Percentiles rank a stretch among this genome's conserved stretches.
These are phyloP conservation scores for Hypoxylon cercidicola DNA, from an alignment of 495 filamentous ascomycete species.

Conservation along the genomic window DNA sequence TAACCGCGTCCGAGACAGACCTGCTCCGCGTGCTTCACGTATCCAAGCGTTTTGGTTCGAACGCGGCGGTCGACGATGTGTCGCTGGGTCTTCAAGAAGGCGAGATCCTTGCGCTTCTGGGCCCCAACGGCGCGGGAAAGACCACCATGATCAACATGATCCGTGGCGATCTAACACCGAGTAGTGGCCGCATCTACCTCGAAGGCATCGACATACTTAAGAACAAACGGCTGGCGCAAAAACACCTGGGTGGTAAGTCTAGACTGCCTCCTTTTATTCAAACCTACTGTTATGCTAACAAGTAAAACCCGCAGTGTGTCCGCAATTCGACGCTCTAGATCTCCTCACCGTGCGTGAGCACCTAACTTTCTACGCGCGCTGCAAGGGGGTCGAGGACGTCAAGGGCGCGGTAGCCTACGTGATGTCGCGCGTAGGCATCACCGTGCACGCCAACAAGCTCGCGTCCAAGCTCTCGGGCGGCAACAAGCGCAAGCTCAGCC, in stretches of 20 bases:
- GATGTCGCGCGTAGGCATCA: constrained; percentile 61
- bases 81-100: constrained; percentile 73
- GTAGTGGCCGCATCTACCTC: constrained; percentile 69
- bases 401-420: constrained; percentile 63
- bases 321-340: constrained; percentile 69
- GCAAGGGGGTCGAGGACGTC: constrained; percentile 66
- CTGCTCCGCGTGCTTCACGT: constrained; percentile 73
- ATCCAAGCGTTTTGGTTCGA: constrained; percentile 70
- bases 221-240: constrained; percentile 36
- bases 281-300: constrained; percentile 37
- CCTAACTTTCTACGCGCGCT: constrained; percentile 70
- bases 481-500: constrained; percentile 72
- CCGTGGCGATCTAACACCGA: constrained; percentile 73
- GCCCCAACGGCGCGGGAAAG: constrained; percentile 81
- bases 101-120: constrained; percentile 77
- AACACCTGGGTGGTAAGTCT: constrained; percentile 41
- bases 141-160: constrained; percentile 78
- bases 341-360: constrained; percentile 70
- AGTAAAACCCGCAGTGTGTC: constrained; percentile 67
- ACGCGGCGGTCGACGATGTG: constrained; percentile 72
- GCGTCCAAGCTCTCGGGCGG: constrained; percentile 70
- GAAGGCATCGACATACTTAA: constrained; percentile 67
- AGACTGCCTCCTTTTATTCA: neutral
- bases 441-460: constrained; percentile 60
- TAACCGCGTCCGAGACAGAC: constrained; percentile 63